These are phyloP conservation scores for Nemophila menziesii DNA, from an alignment of 257 asterid genomes.

Conservation along the genomic window DNA sequence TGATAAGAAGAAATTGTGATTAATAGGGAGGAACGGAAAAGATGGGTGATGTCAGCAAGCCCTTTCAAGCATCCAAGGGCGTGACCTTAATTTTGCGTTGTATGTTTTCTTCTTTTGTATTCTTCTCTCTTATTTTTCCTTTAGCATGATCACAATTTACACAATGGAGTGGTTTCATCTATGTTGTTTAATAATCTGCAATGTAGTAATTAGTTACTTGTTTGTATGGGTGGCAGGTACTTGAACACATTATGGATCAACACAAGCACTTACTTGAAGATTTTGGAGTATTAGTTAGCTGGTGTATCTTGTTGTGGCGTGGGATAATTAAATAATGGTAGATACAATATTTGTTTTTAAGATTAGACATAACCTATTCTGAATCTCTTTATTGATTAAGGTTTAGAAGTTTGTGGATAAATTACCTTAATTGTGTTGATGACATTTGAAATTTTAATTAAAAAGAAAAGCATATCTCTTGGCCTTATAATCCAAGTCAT, in stretches of 20 bases:
- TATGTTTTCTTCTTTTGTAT: conserved; percentile 29
- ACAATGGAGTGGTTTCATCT: not conserved
- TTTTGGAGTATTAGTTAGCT: conserved; percentile 15
- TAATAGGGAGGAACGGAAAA: conserved; percentile 47
- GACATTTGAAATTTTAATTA: too few relatives aligned
- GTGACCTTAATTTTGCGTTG: conserved; percentile 21
- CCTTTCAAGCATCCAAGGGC: conserved; percentile 26
- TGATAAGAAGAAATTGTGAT: conserved; percentile 27
- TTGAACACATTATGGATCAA: conserved; percentile 35
- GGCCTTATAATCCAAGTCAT: too few relatives aligned
- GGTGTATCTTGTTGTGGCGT: conserved; percentile 22
- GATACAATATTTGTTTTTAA: conserved; percentile 6
- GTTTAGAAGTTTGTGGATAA: not conserved
- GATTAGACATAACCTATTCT: not conserved
- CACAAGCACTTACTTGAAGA: conserved; percentile 26
- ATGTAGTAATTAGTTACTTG: not conserved
- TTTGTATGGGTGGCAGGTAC: conserved; percentile 49
- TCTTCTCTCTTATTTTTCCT: not conserved
- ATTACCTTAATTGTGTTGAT: too few relatives aligned
- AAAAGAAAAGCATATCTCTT: too few relatives aligned
- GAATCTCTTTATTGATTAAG: not conserved
- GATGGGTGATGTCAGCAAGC: conserved; percentile 58
- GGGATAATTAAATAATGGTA: conserved; percentile 13
- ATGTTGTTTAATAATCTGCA: not conserved
- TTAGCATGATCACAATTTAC: not conserved